phyloP scores from a whole-genome alignment of 768 basidiomycete genomes.

The Suillus ampliporus region DNA sequence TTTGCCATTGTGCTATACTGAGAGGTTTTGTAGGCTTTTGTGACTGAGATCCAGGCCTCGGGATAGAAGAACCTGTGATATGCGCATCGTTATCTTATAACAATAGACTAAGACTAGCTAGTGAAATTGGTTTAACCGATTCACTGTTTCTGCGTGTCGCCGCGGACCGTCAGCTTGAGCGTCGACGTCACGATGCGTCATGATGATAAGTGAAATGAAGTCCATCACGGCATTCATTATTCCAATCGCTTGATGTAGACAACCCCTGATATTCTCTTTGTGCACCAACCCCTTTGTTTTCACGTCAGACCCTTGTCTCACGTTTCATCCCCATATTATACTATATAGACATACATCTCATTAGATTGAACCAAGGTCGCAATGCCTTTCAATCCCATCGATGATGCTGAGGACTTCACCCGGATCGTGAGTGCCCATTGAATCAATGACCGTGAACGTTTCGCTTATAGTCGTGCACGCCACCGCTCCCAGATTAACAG shows the following conservation, averaged over 20 bases:
- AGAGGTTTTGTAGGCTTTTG: background rate
- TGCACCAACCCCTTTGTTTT: background rate
- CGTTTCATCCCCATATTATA: background rate
- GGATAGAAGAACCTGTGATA: background rate
- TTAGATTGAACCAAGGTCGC: background rate
- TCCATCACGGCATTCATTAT: background rate
- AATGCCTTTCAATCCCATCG: slow-evolving; percentile 27
- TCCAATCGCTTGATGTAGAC: background rate
- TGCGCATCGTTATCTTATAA: background rate
- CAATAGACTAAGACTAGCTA: background rate
- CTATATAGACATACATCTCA: background rate
- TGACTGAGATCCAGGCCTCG: background rate
- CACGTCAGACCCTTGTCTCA: slow-evolving; percentile 6
- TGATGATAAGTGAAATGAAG: background rate
- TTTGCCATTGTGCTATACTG: slow-evolving; percentile 1
- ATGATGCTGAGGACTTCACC: slow-evolving; percentile 23
- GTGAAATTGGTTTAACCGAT: background rate
- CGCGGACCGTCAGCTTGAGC: background rate
- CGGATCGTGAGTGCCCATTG: slow-evolving; percentile 19
- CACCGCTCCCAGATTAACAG: slow-evolving; percentile 29
- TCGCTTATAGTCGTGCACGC: slow-evolving; percentile 3
- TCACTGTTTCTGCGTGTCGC: no score
- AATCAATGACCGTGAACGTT: background rate
- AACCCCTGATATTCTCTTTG: background rate
- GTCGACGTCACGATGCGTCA: background rate